Conservation (phyloP, 805 yeast species). For the Clavispora vitiphila region DNA sequence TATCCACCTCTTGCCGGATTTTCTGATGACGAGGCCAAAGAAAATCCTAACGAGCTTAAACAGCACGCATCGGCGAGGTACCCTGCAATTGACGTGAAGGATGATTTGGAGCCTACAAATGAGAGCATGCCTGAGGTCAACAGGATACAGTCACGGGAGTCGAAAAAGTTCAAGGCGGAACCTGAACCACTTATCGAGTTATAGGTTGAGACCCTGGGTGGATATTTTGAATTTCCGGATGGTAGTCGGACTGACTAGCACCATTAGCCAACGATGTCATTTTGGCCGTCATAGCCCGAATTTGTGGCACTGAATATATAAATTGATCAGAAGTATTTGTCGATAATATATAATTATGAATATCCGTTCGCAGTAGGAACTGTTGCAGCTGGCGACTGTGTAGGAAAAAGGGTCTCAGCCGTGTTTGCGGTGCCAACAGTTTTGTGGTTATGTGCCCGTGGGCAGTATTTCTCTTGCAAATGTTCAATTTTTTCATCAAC, state of each 20-base stretch:
- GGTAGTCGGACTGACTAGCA: too few relatives aligned
- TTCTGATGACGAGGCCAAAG: constrained; percentile 1
- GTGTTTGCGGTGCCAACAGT: too few relatives aligned
- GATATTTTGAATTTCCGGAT: too few relatives aligned
- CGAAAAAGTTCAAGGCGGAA: constrained; percentile 19
- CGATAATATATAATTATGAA: too few relatives aligned
- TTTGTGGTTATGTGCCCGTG: neutral
- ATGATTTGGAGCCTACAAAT: neutral
- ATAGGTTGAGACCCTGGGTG: constrained; percentile 5
- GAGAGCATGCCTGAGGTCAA: constrained; percentile 1
- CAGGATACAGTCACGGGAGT: constrained; percentile 3
- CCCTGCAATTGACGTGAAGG: constrained; percentile 12
- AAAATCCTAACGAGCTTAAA: neutral
- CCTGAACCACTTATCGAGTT: constrained; percentile 41
- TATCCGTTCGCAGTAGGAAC: too few relatives aligned
- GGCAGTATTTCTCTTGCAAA: neutral
- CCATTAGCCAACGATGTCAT: too few relatives aligned
- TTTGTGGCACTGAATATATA: too few relatives aligned
- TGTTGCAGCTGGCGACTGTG: too few relatives aligned
- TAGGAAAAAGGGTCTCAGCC: too few relatives aligned
- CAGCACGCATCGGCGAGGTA: constrained; percentile 13
- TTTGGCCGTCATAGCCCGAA: too few relatives aligned
- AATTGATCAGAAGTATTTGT: too few relatives aligned
- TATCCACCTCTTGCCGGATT: constrained; percentile 12
- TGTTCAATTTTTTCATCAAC: neutral